Evolutionary conservation across 1,284 basidiomycete species (phyloP).

Genomic region (Pascua sp.): DNA sequence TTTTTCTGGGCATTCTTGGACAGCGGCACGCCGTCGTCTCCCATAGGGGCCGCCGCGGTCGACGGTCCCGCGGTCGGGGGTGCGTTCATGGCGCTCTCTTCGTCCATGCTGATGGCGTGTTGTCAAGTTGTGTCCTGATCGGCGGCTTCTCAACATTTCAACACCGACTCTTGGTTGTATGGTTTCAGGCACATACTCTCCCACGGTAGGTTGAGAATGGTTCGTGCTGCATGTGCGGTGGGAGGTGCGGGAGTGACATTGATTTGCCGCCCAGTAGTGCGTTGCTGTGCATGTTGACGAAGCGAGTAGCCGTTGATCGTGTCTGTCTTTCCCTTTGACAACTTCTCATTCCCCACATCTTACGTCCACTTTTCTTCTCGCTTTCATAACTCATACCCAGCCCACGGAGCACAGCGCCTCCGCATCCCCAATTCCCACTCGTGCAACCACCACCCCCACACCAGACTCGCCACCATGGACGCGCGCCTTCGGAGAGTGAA

Average conservation of each 20-base stretch:
- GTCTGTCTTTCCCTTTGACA: too few relatives aligned
- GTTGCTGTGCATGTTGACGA: too few relatives aligned
- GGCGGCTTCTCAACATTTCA: neutral
- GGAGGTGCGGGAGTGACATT: too few relatives aligned
- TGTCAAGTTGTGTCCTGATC: neutral
- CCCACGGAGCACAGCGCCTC: too few relatives aligned
- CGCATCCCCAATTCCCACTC: too few relatives aligned
- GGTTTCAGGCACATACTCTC: too few relatives aligned
- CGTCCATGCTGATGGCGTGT: conserved; percentile 1
- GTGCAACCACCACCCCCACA: too few relatives aligned
- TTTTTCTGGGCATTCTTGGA: conserved; percentile 37
- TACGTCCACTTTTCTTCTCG: neutral
- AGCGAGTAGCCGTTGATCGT: too few relatives aligned
- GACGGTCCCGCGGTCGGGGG: neutral
- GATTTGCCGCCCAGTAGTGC: too few relatives aligned
- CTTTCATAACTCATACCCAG: neutral
- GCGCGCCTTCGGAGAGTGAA: conserved; percentile 83
- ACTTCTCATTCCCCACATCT: neutral
- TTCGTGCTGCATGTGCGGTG: too few relatives aligned
- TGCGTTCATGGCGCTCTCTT: neutral
- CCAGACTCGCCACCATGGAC: conserved; percentile 59
- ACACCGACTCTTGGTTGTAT: neutral
- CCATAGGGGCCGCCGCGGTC: neutral
- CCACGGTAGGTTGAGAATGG: too few relatives aligned
- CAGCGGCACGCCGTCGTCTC: neutral